Evolutionary conservation across 1,284 basidiomycete genomes (phyloP).

Genomic region (Fistulina hepatica): DNA sequence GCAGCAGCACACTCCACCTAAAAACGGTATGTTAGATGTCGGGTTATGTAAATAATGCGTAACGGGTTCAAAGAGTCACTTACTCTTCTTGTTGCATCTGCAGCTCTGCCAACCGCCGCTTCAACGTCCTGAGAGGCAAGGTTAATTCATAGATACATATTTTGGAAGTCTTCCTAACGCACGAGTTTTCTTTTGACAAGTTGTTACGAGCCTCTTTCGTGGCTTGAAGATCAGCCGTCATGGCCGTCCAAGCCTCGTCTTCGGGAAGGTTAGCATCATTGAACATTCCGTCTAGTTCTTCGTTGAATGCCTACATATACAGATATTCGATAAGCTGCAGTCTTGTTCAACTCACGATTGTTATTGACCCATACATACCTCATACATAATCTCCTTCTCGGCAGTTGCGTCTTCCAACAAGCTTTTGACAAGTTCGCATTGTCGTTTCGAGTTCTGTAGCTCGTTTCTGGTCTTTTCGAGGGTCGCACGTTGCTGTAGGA

Average conservation of each 20-base stretch:
- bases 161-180: slow-evolving; percentile 21
- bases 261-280: slow-evolving; percentile 68
- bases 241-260: slow-evolving; percentile 65
- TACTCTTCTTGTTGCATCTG: slow-evolving; percentile 74
- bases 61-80: slow-evolving; percentile 23
- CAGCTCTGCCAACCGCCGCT: slow-evolving; percentile 57
- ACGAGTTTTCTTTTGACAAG: slow-evolving; percentile 70
- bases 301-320: slow-evolving; percentile 72
- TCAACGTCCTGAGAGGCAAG: slow-evolving; percentile 45
- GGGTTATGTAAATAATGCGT: slow-evolving; percentile 8
- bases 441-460: slow-evolving; percentile 56
- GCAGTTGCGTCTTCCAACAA: slow-evolving; percentile 66
- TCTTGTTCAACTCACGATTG: slow-evolving; percentile 1
- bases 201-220: slow-evolving; percentile 70
- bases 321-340: slow-evolving; percentile 8
- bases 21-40: slow-evolving; percentile 13
- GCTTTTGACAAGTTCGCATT: slow-evolving; percentile 67
- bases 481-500: slow-evolving; percentile 40
- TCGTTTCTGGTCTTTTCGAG: slow-evolving; percentile 53
- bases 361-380: slow-evolving; percentile 37
- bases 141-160: slow-evolving; percentile 6
- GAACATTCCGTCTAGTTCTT: slow-evolving; percentile 84
- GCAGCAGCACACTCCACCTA: slow-evolving; percentile 59
- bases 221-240: slow-evolving; percentile 59
- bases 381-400: slow-evolving; percentile 86